These are phyloP conservation scores for Wickerhamomyces sp. DNA, from an alignment of 1,139 yeast species.

Conservation along the genomic window DNA sequence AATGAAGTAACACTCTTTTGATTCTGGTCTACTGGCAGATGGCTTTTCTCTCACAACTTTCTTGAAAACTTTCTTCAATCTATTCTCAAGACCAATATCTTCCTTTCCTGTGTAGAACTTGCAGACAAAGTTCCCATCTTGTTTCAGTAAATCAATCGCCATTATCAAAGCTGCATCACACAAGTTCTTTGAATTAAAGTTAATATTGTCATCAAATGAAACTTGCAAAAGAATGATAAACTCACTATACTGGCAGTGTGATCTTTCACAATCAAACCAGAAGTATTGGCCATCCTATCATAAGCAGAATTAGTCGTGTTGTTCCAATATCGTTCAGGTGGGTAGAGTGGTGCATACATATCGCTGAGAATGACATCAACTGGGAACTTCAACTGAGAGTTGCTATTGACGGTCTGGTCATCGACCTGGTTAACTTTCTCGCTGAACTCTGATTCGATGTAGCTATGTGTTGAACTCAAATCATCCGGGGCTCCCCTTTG, in stretches of 20 bases:
- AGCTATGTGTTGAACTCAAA: conserved; percentile 13
- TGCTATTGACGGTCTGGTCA: conserved; percentile 2
- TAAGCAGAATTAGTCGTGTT: conserved; percentile 77
- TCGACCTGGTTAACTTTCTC: conserved; percentile 11
- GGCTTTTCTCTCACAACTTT: conserved; percentile 57
- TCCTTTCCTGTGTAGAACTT: conserved; percentile 72
- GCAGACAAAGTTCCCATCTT: conserved; percentile 69
- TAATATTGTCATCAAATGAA: background rate
- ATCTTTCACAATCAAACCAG: conserved; percentile 59
- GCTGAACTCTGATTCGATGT: conserved; percentile 15
- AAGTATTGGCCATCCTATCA: conserved; percentile 69
- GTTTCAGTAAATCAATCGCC: conserved; percentile 61
- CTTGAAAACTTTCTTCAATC: conserved; percentile 56
- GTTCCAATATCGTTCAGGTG: conserved; percentile 57
- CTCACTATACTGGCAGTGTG: conserved; percentile 54
- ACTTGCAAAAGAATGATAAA: conserved; percentile 6
- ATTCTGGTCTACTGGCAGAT: conserved; percentile 51
- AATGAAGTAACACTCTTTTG: conserved; percentile 69
- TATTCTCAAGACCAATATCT: conserved; percentile 48
- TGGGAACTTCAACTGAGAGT: conserved; percentile 25
- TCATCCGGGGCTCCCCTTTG: conserved; percentile 2
- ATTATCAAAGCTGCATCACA: conserved; percentile 88
- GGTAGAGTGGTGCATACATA: conserved; percentile 74
- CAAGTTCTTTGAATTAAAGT: conserved; percentile 45
- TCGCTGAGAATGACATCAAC: conserved; percentile 80